These are phyloP conservation scores for Rubia occidens DNA, from an alignment of 305 asterid species.

Conservation along the genomic window DNA sequence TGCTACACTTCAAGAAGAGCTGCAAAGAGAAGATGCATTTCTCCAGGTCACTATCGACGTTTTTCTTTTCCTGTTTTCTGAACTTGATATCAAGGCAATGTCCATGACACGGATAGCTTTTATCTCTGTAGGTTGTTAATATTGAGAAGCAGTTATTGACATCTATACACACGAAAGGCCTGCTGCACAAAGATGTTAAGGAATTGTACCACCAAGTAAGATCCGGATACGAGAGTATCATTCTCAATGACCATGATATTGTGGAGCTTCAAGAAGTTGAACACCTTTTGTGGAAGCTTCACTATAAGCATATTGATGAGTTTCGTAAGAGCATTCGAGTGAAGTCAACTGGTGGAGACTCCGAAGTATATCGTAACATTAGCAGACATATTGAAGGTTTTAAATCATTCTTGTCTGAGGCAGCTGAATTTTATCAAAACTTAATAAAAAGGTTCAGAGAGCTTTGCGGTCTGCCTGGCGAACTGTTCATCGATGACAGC, in stretches of 20 bases:
- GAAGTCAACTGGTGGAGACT: slow-evolving; percentile 14
- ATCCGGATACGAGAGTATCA: slow-evolving; percentile 40
- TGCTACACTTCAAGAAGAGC: slow-evolving; percentile 19
- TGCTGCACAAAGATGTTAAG: slow-evolving; percentile 41
- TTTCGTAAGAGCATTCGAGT: slow-evolving; percentile 54
- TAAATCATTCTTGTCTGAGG: slow-evolving; percentile 61
- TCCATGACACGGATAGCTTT: slow-evolving; percentile 6
- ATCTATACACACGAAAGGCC: slow-evolving; percentile 45
- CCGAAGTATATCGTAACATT: slow-evolving; percentile 20
- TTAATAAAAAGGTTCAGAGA: slow-evolving; percentile 40
- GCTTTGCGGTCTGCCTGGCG: slow-evolving; percentile 40
- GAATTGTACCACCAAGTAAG: slow-evolving; percentile 50
- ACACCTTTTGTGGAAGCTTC: slow-evolving; percentile 73
- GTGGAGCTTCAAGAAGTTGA: slow-evolving; percentile 64
- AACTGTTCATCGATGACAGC: slow-evolving; percentile 27
- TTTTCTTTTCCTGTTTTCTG: not conserved
- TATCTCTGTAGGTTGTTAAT: slow-evolving; percentile 36
- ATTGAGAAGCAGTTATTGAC: slow-evolving; percentile 53
- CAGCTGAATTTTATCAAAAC: slow-evolving; percentile 50
- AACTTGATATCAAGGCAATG: not conserved
- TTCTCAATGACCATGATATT: slow-evolving; percentile 35
- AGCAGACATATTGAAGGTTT: slow-evolving; percentile 41
- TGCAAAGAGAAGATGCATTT: slow-evolving; percentile 33
- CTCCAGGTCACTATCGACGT: slow-evolving; percentile 40
- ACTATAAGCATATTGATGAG: slow-evolving; percentile 70